Evolutionary conservation across 2,329 filamentous ascomycete genomes (phyloP).

Genomic region (Acephala macrosclerotiorum): DNA sequence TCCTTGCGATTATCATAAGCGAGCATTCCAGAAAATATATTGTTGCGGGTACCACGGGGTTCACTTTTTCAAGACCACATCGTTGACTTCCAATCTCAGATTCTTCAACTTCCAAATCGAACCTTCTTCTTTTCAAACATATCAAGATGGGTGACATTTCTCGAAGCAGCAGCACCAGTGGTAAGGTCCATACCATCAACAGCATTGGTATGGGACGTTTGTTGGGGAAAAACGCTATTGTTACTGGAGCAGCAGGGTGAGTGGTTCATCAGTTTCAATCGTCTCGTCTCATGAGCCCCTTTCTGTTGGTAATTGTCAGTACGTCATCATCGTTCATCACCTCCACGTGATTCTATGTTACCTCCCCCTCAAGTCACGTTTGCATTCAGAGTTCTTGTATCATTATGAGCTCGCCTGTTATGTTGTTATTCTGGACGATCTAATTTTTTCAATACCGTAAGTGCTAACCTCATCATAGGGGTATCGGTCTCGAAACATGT

Average conservation of each 20-base stretch:
- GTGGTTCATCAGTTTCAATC: slow-evolving; percentile 36
- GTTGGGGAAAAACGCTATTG: slow-evolving; percentile 52
- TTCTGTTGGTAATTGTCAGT: background rate
- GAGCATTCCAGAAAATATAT: slow-evolving; percentile 25
- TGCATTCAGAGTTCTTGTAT: background rate
- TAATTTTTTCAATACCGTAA: background rate
- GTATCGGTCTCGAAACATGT: slow-evolving; percentile 77
- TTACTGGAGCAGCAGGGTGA: slow-evolving; percentile 76
- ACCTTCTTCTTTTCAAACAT: background rate
- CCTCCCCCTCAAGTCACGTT: background rate
- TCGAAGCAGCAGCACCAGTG: slow-evolving; percentile 30
- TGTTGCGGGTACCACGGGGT: background rate
- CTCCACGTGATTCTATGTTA: background rate
- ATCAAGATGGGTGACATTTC: slow-evolving; percentile 30
- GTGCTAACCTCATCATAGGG: slow-evolving; percentile 51
- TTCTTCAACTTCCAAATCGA: background rate
- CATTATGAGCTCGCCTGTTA: too few relatives aligned
- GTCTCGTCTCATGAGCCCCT: background rate
- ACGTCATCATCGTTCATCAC: background rate
- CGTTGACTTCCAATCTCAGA: slow-evolving; percentile 13
- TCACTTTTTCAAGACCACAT: slow-evolving; percentile 7
- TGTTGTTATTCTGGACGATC: background rate
- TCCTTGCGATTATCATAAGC: slow-evolving; percentile 28
- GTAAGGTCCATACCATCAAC: slow-evolving; percentile 43
- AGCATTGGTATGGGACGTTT: slow-evolving; percentile 46